Conservation (phyloP, 1,284 basidiomycete genomes). For the Laetiporus sulphureus region DNA sequence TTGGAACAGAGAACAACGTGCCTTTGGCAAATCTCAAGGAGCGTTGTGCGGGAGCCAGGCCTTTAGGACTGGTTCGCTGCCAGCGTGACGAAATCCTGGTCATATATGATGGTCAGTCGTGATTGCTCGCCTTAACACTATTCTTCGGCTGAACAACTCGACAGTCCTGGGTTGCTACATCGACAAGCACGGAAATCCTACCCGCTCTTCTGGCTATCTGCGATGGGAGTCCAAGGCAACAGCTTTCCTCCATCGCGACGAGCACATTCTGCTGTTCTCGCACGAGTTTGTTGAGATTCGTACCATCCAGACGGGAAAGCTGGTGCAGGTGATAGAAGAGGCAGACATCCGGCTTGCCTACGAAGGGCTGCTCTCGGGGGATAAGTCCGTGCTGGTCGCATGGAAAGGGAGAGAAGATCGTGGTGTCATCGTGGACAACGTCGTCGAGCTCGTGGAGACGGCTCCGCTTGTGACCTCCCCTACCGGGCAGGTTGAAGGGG, state of each 20-base stretch:
- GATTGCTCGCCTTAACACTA: not conserved
- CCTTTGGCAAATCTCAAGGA: slow-evolving; percentile 48
- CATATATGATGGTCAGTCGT: slow-evolving; percentile 58
- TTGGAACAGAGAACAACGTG: slow-evolving; percentile 32
- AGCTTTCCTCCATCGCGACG: slow-evolving; percentile 51
- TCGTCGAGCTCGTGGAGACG: slow-evolving; percentile 68
- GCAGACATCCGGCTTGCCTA: slow-evolving; percentile 58
- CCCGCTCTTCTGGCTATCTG: slow-evolving; percentile 53
- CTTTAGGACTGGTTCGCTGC: slow-evolving; percentile 61
- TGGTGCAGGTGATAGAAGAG: slow-evolving; percentile 72
- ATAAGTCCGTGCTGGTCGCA: slow-evolving; percentile 50
- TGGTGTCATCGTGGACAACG: slow-evolving; percentile 46
- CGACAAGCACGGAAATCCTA: slow-evolving; percentile 57
- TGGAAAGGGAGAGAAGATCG: slow-evolving; percentile 52
- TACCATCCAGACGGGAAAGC: slow-evolving; percentile 48
- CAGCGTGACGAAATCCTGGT: slow-evolving; percentile 54
- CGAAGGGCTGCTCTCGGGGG: slow-evolving; percentile 32
- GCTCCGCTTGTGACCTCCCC: slow-evolving; percentile 38
- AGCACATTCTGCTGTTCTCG: slow-evolving; percentile 65
- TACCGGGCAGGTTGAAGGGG: slow-evolving; percentile 22
- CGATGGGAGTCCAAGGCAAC: slow-evolving; percentile 68
- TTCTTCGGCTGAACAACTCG: not conserved
- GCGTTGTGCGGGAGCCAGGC: slow-evolving; percentile 50
- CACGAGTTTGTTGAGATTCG: slow-evolving; percentile 68
- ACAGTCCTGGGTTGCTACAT: slow-evolving; percentile 64